A percentile compares a stretch with the other conserved stretches of the same genome.
These are phyloP conservation scores for Dothideomycetes sp. DNA, from an alignment of 2,329 filamentous ascomycete genomes.

Conservation along the genomic window DNA sequence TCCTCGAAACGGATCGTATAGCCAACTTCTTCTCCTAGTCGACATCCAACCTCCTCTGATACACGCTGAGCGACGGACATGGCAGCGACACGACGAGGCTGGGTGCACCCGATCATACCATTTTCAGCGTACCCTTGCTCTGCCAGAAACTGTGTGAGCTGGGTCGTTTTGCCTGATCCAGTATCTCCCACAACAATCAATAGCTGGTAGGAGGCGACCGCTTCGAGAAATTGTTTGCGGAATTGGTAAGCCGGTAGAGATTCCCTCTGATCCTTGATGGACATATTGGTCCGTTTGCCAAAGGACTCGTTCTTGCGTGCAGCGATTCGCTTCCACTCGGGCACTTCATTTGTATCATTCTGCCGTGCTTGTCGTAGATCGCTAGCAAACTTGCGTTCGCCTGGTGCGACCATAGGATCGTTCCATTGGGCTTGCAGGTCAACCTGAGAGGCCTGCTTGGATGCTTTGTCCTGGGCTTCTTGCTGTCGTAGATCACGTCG, in stretches of 20 bases:
- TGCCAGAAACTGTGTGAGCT: slow-evolving; percentile 87
- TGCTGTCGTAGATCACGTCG: slow-evolving; percentile 79
- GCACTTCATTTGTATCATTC: slow-evolving; percentile 55
- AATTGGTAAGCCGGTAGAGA: slow-evolving; percentile 83
- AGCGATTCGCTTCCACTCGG: slow-evolving; percentile 78
- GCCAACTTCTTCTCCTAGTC: slow-evolving; percentile 82
- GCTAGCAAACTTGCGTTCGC: slow-evolving; percentile 78
- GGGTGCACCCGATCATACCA: slow-evolving; percentile 90
- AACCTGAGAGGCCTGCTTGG: slow-evolving; percentile 64
- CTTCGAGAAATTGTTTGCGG: slow-evolving; percentile 75
- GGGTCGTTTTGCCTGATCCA: slow-evolving; percentile 93
- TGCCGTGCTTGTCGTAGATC: slow-evolving; percentile 63
- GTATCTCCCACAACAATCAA: slow-evolving; percentile 96
- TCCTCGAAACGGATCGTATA: slow-evolving; percentile 98
- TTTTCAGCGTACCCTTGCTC: slow-evolving; percentile 82
- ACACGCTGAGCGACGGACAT: slow-evolving; percentile 98
- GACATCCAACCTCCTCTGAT: slow-evolving; percentile 85
- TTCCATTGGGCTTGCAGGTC: slow-evolving; percentile 90
- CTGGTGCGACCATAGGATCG: slow-evolving; percentile 83
- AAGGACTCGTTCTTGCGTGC: slow-evolving; percentile 70
- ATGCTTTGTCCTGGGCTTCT: slow-evolving; percentile 67
- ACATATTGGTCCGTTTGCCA: slow-evolving; percentile 79
- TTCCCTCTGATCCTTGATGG: slow-evolving; percentile 90
- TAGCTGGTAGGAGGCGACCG: slow-evolving; percentile 77
- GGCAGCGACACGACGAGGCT: slow-evolving; percentile 90